Evolutionary conservation across 2,329 filamentous ascomycete genomes (phyloP).

Genomic region (Cercospora janseana): DNA sequence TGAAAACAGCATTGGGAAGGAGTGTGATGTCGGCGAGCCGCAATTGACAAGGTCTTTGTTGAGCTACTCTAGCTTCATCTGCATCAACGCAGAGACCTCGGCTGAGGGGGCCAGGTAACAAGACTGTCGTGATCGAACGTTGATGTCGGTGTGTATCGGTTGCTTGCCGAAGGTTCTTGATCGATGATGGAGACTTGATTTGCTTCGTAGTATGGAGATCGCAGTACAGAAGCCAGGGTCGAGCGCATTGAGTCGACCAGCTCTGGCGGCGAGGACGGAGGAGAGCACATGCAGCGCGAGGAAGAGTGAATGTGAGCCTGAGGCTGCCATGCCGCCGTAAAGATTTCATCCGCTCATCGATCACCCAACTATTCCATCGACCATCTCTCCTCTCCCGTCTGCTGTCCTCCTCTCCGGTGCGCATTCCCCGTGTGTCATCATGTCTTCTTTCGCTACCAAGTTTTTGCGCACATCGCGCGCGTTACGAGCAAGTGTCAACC

Average conservation of each 20-base stretch:
- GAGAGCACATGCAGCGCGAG: constrained; percentile 5
- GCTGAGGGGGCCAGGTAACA: not conserved
- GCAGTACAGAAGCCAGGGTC: no score
- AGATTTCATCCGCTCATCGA: constrained; percentile 1
- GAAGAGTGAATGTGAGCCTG: not conserved
- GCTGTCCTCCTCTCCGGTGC: constrained; percentile 16
- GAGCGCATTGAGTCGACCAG: no score
- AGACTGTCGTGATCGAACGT: not conserved
- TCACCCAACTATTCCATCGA: constrained; percentile 1
- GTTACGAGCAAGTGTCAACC: constrained; percentile 65
- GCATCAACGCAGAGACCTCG: constrained; percentile 17
- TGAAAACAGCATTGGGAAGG: constrained; percentile 47
- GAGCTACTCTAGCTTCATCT: constrained; percentile 18
- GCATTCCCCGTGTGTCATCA: constrained; percentile 11
- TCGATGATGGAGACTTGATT: no score
- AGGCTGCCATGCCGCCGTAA: not conserved
- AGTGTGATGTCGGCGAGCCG: not conserved
- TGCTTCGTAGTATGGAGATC: no score
- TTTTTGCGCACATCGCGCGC: constrained; percentile 81
- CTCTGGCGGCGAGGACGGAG: constrained; percentile 3
- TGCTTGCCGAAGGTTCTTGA: no score
- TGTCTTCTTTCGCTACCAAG: constrained; percentile 79
- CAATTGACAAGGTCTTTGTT: constrained; percentile 1
- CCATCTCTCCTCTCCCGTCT: constrained; percentile 11
- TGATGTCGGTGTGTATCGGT: not conserved